Evolutionary conservation across 352 stramenopile species (phyloP), one percentile per base, ranked within the genome.

Genomic region (Phytophthora syringae): DNA sequence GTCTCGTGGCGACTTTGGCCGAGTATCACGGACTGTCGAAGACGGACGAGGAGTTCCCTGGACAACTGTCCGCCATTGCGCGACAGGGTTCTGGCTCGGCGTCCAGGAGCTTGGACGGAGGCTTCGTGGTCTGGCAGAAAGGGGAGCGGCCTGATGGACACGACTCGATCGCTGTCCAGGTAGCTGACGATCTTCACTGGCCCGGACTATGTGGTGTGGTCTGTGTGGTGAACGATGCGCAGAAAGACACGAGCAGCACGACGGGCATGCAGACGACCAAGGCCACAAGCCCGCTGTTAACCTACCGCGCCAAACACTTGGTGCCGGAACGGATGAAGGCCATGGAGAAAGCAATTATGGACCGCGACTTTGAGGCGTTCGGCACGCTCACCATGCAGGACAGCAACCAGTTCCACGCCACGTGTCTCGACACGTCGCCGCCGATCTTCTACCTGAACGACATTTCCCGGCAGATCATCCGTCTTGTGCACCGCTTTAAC

Each of bases 391-490:
- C 97, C 16, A 99, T 99, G 97, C 85, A 94, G 64, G 98, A 99
- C 80, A 96, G 87, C 59, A 99, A 99, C 82, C 94, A 99, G 69
- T 99, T 99, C 75, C 97, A 99, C 79, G 93, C 97, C 36, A 98
- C 92, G 28, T 99, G 97, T 71, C 81, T 99, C 11, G 97, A 99
- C 77, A 99, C 97, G 16, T 98, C 90, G 68, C 98, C 98, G 47
- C 97, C 98, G 7, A 99, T 99, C 62, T 98, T 98, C 74, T 99
- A 99, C 76, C 93, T 99, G 84, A 99, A 99, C 76, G 95, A 99
- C 61, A 66, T 93, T 32, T 97, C 90, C 24, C 78, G 78, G 39
- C 70, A 71, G 49, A 88, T 97, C 60, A 86, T 95, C 48, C 52
- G 74, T 37, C 62, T 99, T 11, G 86, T 99, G 28, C 95, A 99